Base-by-base conservation (phyloP, 768 basidiomycete species). In the Pleurotus eryngii region DNA sequence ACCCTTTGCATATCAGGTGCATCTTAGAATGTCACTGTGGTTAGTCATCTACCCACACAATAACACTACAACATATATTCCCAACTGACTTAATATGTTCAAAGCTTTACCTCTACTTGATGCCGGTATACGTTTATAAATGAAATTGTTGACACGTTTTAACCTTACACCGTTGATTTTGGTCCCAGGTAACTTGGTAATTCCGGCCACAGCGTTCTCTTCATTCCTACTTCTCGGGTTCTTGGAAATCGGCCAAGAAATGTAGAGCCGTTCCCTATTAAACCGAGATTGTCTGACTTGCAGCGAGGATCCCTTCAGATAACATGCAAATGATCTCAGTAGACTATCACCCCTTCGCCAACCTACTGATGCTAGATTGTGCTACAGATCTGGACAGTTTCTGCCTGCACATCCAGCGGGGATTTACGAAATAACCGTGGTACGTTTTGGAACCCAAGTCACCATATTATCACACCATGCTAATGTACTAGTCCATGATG, bases 1-100 rank as follows among this genome's bases (percentile, higher is more conserved):
- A 53, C 86, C 86, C 1, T 87, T 86, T 61, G 85, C 85, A 7
- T 87, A 87, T 61, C 85, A 87, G 64, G 82, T 81, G 18, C 85
- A 87, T 61, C 70, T 87, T 30, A 73, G 85, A 50, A 78, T 86
- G 70, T 82, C 82, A 1, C 67, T 84, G 14, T 87, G 85, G 84
- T 81, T 63, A 60, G 67, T 68, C 50, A 55, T 68, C 39, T 60
- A 66, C 48, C 66, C 71, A 63, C 61, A 11, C 11, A 9, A 11
- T 35, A 35, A 8, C 69, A 18, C 68, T 69, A 39, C 51, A 7
- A 14, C 18, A 22, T 35, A 35, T 35, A 1, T 35, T 9, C 2
- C 30, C 11, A 3, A 35, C 24, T 26, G 24, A 26, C 24, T 35
- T 0, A 9, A 35, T 35, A 35, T 3, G 9, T 12, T 35, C 30